Evolutionary conservation across 805 yeast genomes (phyloP), one percentile per base, ranked within the genome.

Genomic region (Saccharomycopsis javanensis): DNA sequence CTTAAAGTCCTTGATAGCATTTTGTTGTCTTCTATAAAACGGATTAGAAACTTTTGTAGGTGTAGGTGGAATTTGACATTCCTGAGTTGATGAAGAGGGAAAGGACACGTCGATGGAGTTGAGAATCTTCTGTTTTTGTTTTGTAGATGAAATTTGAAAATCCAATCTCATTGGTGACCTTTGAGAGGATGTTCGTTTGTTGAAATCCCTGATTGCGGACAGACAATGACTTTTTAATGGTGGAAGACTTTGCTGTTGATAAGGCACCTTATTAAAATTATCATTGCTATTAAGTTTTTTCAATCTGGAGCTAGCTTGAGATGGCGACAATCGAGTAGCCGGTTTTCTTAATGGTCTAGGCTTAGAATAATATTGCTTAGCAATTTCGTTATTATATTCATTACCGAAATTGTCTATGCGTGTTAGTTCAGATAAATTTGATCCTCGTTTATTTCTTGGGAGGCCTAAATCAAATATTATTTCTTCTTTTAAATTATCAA

Each of bases 371-470:
- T 51, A 54, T 20, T 57, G 51, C 23, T 56, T 58, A 6, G 38
- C 57, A 35, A 56, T 53, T 23, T 56, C 51, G n/a, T 51, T 23
- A 50, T 58, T 58, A 31, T 56, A 58, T 27, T 59, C 61, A 31
- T 56, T 57, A 34, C 33, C 25, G 1, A 57, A 53, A 38, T 55
- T 35, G 6, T 50, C 27, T 13, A 18, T 37, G 1, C 50, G 15
- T 16, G 28, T 15, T 5, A n/a, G 8, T 16, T 35, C 31, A 11
- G 52, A 16, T 11, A 56, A 34, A 18, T 55, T 31, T 25, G 62
- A 60, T 8, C 62, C 60, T 52, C 60, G 45, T 18, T 51, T 51
- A 23, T 55, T 60, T 54, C 62, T 54, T 28, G 62, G 62, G 8
- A 60, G 51, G 8, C 59, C 60, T 11, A 60, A 46, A 13, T 51